Evolutionary conservation across 2,329 filamentous ascomycete species (phyloP).

Genomic region (Fusarium verticillioides): DNA sequence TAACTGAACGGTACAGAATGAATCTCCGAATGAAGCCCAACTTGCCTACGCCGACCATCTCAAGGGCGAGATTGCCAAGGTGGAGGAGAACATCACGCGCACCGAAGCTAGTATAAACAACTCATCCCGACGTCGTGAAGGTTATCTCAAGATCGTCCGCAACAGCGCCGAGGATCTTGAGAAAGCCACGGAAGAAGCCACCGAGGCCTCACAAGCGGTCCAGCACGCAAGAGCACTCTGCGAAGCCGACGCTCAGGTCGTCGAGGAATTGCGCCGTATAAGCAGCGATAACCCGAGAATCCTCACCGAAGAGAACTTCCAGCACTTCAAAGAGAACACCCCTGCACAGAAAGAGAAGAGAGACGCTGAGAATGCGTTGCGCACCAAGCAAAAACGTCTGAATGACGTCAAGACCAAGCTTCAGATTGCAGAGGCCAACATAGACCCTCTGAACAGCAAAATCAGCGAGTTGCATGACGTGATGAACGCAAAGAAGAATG

Average conservation of each 20-base stretch:
- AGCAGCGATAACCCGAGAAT: neutral
- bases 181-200: neutral
- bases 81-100: neutral
- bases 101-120: neutral
- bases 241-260: neutral
- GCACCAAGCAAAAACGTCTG: neutral
- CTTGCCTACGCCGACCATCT: neutral
- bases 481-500: neutral
- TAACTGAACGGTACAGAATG: neutral
- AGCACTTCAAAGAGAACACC: rapidly evolving
- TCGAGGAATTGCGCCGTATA: neutral
- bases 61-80: neutral
- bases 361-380: rapidly evolving
- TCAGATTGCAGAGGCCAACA: neutral
- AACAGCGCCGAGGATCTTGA: rapidly evolving
- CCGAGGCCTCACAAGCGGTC: neutral
- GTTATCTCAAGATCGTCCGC: neutral
- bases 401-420: neutral
- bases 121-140: neutral
- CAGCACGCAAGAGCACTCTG: neutral
- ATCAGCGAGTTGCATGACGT: neutral
- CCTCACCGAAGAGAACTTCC: neutral
- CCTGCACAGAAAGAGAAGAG: neutral
- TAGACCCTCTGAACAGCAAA: neutral
- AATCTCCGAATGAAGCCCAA: neutral